Evolutionary conservation across 495 filamentous ascomycete species (phyloP), one percentile per base, ranked within the genome.

Genomic region (Neurospora sp.): DNA sequence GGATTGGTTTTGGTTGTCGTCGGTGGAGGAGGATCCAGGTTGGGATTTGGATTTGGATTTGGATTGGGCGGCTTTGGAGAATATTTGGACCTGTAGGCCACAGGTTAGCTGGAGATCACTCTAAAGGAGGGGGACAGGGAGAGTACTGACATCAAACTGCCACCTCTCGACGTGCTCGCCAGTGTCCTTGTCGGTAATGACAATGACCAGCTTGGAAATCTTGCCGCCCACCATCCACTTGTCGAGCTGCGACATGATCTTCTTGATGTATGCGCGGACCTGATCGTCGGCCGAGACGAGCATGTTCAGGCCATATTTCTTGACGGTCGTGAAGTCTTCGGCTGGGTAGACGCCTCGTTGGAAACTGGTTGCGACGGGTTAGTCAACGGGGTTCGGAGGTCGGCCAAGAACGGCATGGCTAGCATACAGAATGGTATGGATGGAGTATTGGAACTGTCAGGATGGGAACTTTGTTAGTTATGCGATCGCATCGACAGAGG

Each of bases 231-330:
- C 85, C 92, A 97, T 98, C 96, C 96, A 99, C 78, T 91, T 92
- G 82, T 95, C 94, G 61, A 98, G 88, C 82, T 97, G 94, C 5
- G 90, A 91, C 93, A 97, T 98, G 82, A 98, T 97, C 84, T 96
- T 97, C 84, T 96, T 97, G 86, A 97, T 96, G 82, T 99, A 99
- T 69, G 94, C 94, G 84, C 97, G 96, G 76, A 99, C 96, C 81
- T 98, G 94, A 84, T 98, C 96, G 82, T 99, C 96, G 72, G 92
- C 89, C 20, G 96, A 93, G 44, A 98, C 94, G 45, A 98, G 92
- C 94, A 99, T 98, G 78, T 97, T 98, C 75, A 99, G 90, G 77
- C 96, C 96, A 90, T 99, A 99, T 86, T 99, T 99, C 83, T 98
- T 98, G 76, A 99, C 94, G 31, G 95, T 90, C 74, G 92, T 94